Evolutionary conservation across 495 filamentous ascomycete genomes (phyloP).

Genomic region (Glarea lozoyensis): DNA sequence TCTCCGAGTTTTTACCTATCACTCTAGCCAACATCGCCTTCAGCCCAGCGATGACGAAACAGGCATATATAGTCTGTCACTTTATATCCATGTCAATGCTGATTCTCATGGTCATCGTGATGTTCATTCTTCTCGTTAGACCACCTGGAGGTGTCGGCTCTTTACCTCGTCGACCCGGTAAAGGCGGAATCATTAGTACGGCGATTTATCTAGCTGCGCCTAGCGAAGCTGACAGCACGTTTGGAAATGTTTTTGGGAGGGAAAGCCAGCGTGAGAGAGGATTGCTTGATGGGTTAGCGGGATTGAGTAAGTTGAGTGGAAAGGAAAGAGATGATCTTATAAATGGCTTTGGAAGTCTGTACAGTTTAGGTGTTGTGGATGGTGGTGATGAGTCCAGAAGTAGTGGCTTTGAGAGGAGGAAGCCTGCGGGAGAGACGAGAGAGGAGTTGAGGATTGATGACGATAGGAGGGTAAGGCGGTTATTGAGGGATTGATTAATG

Average conservation of each 20-base stretch:
- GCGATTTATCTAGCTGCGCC: conserved; percentile 1
- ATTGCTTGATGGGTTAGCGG: conserved; percentile 3
- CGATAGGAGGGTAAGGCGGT: conserved; percentile 6
- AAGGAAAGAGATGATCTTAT: conserved; percentile 5
- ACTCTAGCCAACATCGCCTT: conserved; percentile 10
- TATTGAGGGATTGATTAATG: not conserved
- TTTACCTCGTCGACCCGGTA: conserved; percentile 2
- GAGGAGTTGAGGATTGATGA: conserved; percentile 9
- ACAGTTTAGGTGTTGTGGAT: conserved; percentile 1
- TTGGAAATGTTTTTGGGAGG: no score
- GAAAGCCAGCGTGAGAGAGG: no score
- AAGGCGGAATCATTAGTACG: not conserved
- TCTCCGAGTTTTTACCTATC: conserved; percentile 10
- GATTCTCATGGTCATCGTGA: conserved; percentile 3
- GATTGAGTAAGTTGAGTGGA: not conserved
- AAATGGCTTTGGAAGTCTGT: not conserved
- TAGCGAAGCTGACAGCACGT: not conserved
- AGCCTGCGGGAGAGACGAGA: not conserved
- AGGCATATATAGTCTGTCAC: conserved; percentile 3
- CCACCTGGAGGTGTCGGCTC: not conserved
- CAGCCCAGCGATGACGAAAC: conserved; percentile 5
- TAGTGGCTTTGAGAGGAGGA: not conserved
- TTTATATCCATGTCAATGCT: conserved; percentile 1
- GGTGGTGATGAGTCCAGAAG: conserved; percentile 3
- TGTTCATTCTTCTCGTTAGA: conserved; percentile 1